Base-by-base conservation (phyloP, 208 protist genomes). In the Tritrichomonas musculus region DNA sequence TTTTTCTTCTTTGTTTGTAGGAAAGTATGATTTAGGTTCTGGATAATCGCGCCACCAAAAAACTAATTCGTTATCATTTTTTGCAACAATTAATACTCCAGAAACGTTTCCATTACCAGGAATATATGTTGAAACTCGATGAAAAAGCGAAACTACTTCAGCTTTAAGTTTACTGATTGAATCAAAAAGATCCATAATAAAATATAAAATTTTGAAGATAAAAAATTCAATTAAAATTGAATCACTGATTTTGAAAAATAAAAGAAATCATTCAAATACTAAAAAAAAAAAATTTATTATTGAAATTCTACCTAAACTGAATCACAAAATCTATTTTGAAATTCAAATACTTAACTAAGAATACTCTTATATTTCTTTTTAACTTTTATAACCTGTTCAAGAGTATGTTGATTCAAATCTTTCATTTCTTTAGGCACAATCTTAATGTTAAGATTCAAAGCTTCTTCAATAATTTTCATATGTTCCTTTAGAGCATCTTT, bases 41-140 rank as follows among this genome's bases (percentile, higher is more conserved):
- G 36, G 73, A 53, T 82, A 82, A 39, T 82, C 39, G 11, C 73
- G 36, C 73, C 73, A 82, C 73, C 73, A 82, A 53, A 82, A 82
- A 17, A 82, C 27, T 14, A 82, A 25, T 39, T 82, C 41, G 49
- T 49, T 11, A 9, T 14, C 11, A 11, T 13, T 13, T 53, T 82
- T 41, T 13, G 41, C 73, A 50, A 82, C 27, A 82, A 82, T 41
- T 0, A 82, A 27, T n/a, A 53, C 73, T 5, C 73, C 73, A n/a
- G 14, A n/a, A 22, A 30, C 13, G 2, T 82, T 82, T n/a, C 64
- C 64, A 69, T 25, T 8, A 69, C 27, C 27, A n/a, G 64, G 64
- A n/a, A 69, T 5, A 47, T 82, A 14, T n/a, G 73, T 82, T 0
- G 73, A 82, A n/a, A 47, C 73, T 13, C 53, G 36, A 53, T 82